A percentile compares a stretch with the other conserved stretches of the same genome.
Evolutionary conservation across 2,329 filamentous ascomycete genomes (phyloP).

Genomic region (Epichloe typhina): DNA sequence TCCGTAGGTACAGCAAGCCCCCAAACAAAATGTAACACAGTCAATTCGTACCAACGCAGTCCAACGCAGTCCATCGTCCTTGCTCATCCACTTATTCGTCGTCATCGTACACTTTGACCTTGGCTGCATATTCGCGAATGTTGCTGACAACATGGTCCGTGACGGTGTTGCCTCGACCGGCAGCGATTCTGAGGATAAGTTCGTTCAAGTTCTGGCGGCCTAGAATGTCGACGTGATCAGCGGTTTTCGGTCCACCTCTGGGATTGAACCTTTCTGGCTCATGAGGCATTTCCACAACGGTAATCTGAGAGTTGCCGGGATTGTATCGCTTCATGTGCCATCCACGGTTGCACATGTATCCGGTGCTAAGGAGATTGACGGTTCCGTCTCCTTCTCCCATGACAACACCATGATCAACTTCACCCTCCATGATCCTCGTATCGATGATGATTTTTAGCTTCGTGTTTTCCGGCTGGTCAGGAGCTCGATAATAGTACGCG

Average conservation of each 20-base stretch:
- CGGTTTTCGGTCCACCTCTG: conserved; percentile 54
- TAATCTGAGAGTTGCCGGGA: conserved; percentile 67
- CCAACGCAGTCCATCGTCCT: neutral
- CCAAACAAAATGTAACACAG: neutral
- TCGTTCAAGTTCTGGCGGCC: conserved; percentile 84
- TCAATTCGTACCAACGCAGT: neutral
- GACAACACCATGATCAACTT: conserved; percentile 76
- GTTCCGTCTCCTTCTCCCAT: conserved; percentile 95
- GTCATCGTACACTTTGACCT: conserved; percentile 70
- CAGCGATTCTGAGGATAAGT: conserved; percentile 72
- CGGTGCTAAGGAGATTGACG: conserved; percentile 78
- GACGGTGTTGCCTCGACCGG: conserved; percentile 70
- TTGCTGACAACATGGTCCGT: conserved; percentile 66
- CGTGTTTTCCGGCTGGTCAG: conserved; percentile 50
- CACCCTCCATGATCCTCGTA: conserved; percentile 44
- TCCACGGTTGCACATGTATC: conserved; percentile 94
- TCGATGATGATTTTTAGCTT: conserved; percentile 65
- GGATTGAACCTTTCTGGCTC: conserved; percentile 89
- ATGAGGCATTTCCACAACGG: conserved; percentile 89
- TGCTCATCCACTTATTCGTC: conserved; percentile 9
- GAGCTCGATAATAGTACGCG: conserved; percentile 72
- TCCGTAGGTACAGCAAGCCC: neutral
- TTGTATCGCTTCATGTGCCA: conserved; percentile 94
- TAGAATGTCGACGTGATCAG: conserved; percentile 93
- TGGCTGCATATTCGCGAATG: conserved; percentile 70